Conservation (phyloP, 495 filamentous ascomycete genomes). For the Lasiosphaeris hirsuta region DNA sequence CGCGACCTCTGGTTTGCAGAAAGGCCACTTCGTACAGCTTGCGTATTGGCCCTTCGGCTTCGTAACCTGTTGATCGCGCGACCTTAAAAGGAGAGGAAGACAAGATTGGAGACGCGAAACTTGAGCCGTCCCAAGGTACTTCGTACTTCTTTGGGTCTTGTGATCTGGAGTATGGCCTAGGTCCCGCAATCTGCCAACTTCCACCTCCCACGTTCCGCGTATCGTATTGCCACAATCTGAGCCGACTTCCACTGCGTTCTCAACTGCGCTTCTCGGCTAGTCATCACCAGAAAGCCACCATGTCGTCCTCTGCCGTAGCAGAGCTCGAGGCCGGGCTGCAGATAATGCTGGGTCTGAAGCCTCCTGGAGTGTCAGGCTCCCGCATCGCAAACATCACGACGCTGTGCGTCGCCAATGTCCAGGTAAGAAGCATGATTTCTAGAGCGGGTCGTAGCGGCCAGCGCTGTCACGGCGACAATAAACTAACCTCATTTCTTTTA, state of each 20-base stretch:
- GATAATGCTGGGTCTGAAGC: slow-evolving; percentile 84
- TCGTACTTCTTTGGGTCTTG: slow-evolving; percentile 18
- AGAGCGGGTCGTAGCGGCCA: background rate
- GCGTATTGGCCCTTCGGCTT: slow-evolving; percentile 16
- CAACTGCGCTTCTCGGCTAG: background rate
- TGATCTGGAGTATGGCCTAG: slow-evolving; percentile 31
- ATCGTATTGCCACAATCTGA: slow-evolving; percentile 20
- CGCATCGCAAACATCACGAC: slow-evolving; percentile 83
- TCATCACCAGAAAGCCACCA: slow-evolving; percentile 36
- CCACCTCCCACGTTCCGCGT: slow-evolving; percentile 8
- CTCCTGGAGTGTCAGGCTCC: slow-evolving; percentile 87
- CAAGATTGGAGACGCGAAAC: slow-evolving; percentile 4
- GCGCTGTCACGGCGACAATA: background rate
- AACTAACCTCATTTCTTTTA: slow-evolving; percentile 31
- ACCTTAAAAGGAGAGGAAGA: slow-evolving; percentile 9
- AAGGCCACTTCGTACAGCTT: slow-evolving; percentile 14
- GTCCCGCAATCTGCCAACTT: slow-evolving; percentile 13
- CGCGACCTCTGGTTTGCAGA: slow-evolving; percentile 1
- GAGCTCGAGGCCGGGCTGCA: slow-evolving; percentile 88
- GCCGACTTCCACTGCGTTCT: background rate
- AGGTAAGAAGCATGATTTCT: slow-evolving; percentile 60
- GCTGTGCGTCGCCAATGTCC: slow-evolving; percentile 83
- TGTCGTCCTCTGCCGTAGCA: slow-evolving; percentile 74
- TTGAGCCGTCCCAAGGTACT: slow-evolving; percentile 13
- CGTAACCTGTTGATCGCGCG: slow-evolving; percentile 24